A percentile compares a stretch with the other conserved stretches of the same genome.
These are phyloP conservation scores for Aspergillus unguis DNA, from an alignment of 2,329 filamentous ascomycete species.

Conservation along the genomic window DNA sequence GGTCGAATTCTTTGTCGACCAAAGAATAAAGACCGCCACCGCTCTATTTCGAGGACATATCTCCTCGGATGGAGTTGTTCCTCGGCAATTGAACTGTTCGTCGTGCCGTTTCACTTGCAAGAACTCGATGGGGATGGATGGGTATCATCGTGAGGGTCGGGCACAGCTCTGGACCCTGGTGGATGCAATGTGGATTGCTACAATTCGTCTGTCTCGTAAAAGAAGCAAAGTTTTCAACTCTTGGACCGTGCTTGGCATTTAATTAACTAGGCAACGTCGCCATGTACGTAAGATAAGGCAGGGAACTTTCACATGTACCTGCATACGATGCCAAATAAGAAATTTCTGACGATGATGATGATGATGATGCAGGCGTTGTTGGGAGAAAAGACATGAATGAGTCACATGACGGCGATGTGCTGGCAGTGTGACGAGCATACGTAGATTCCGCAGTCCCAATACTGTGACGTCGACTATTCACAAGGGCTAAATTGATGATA, in stretches of 20 bases:
- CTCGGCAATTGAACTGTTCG: neutral
- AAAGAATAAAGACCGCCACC: neutral
- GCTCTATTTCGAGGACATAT: neutral
- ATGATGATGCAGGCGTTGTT: neutral
- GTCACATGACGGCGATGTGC: too few species aligned
- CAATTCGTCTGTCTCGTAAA: constrained; percentile 1
- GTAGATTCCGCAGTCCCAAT: too few species aligned
- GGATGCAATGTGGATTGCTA: constrained; percentile 4
- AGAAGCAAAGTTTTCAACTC: neutral
- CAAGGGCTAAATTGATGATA: too few species aligned
- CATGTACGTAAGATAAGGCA: neutral
- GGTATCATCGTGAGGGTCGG: neutral
- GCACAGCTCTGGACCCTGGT: constrained; percentile 1
- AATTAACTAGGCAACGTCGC: neutral
- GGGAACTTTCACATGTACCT: constrained; percentile 1
- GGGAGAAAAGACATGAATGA: too few species aligned
- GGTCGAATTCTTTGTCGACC: neutral
- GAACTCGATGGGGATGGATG: neutral
- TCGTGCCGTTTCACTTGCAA: neutral
- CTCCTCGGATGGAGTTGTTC: neutral
- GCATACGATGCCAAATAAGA: neutral
- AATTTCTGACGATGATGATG: neutral
- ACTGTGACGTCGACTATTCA: too few species aligned
- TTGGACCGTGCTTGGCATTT: neutral
- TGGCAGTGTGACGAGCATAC: too few species aligned